These are phyloP conservation scores for Heritiera fomes DNA, from an alignment of 345 rosid genomes.

Conservation along the genomic window DNA sequence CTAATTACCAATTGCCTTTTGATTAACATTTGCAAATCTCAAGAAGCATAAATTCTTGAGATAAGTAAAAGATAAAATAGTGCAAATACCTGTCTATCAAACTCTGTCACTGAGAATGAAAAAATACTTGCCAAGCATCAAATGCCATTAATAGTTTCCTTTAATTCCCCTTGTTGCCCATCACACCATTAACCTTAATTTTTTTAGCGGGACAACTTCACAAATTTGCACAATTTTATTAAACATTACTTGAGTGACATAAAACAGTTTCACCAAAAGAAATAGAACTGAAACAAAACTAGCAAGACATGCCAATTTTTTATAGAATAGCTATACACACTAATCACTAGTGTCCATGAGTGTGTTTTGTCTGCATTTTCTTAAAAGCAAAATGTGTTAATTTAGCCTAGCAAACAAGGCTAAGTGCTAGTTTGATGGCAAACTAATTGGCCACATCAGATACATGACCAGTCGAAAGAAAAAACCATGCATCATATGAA, in stretches of 20 bases:
- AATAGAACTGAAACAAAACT: background rate
- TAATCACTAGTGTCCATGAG: background rate
- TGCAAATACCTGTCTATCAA: background rate
- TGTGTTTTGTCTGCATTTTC: background rate
- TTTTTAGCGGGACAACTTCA: background rate
- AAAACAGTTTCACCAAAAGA: background rate
- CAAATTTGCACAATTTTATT: slow-evolving; percentile 16
- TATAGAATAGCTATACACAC: background rate
- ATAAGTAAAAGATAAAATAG: background rate
- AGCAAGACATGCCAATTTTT: background rate
- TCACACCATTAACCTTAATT: background rate
- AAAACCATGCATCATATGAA: background rate
- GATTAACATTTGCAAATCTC: background rate
- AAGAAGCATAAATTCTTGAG: background rate
- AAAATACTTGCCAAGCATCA: background rate
- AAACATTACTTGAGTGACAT: background rate
- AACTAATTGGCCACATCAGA: background rate
- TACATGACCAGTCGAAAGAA: background rate
- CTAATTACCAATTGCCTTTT: background rate
- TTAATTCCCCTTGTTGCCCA: too few species aligned
- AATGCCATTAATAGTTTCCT: background rate
- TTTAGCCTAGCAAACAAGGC: background rate
- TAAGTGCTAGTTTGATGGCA: background rate
- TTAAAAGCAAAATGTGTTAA: background rate
- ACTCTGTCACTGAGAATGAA: background rate